These are phyloP conservation scores for Bimuria novae-zelandiae DNA, from an alignment of 2,329 filamentous ascomycete genomes.

Conservation along the genomic window DNA sequence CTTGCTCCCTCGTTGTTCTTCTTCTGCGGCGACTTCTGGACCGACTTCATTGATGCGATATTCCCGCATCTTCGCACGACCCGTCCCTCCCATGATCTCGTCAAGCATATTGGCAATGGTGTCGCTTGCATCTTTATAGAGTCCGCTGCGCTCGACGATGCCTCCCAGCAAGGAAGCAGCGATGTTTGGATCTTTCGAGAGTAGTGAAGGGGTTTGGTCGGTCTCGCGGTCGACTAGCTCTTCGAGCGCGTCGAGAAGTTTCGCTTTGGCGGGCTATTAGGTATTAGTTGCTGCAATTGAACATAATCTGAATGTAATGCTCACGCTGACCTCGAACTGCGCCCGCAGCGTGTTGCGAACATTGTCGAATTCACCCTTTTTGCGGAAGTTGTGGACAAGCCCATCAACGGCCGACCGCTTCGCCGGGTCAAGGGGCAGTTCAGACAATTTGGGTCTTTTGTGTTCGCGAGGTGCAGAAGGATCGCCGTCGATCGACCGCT, in stretches of 20 bases:
- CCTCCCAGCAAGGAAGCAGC: slow-evolving; percentile 78
- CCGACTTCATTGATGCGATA: slow-evolving; percentile 71
- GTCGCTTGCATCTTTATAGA: slow-evolving; percentile 73
- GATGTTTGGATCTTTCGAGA: slow-evolving; percentile 74
- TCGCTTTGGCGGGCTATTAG: slow-evolving; percentile 68
- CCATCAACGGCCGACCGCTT: slow-evolving; percentile 75
- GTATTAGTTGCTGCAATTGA: slow-evolving; percentile 4
- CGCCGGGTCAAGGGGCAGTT: slow-evolving; percentile 74
- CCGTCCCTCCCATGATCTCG: slow-evolving; percentile 60
- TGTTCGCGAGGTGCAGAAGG: slow-evolving; percentile 41
- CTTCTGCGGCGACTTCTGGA: slow-evolving; percentile 67
- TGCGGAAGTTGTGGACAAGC: slow-evolving; percentile 81
- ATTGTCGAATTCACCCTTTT: slow-evolving; percentile 80
- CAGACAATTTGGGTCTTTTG: slow-evolving; percentile 72
- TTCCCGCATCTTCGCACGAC: slow-evolving; percentile 71
- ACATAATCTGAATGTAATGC: slow-evolving; percentile 25
- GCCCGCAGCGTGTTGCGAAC: slow-evolving; percentile 78
- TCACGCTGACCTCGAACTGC: slow-evolving; percentile 72
- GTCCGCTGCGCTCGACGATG: slow-evolving; percentile 73
- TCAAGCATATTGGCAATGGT: slow-evolving; percentile 72
- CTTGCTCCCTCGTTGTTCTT: slow-evolving; percentile 68
- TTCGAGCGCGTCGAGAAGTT: slow-evolving; percentile 69
- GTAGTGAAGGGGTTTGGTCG: slow-evolving; percentile 72
- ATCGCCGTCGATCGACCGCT: slow-evolving; percentile 38
- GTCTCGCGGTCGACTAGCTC: slow-evolving; percentile 74